Evolutionary conservation across 768 basidiomycete genomes (phyloP), one percentile per base, ranked within the genome.

Genomic region (Mycena sanguinolenta): DNA sequence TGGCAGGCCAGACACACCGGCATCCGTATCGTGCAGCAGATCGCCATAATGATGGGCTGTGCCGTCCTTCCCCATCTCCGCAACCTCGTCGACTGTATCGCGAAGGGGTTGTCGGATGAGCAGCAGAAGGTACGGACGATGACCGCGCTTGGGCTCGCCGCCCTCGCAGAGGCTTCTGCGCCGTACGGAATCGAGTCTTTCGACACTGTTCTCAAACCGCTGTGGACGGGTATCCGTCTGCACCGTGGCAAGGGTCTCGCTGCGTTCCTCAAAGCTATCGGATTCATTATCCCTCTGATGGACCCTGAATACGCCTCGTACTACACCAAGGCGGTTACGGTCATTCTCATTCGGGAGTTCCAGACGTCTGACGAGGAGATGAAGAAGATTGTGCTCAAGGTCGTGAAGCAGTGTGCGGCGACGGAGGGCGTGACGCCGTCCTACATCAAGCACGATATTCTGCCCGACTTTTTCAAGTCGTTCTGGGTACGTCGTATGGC

Each of bases 121-220:
- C 96, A 98, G 81, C 95, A 97, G 80, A 98, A 98, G 77, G 96
- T 98, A 58, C 87, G 95, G 73, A 98, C 96, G 6, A 97, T 97
- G 96, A 97, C 96, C 23, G 96, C 96, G 9, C 83, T 97, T 21
- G 93, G 91, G 19, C 82, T 97, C 23, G 97, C 98, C 66, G 98
- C 97, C 4, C 88, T 99, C 53, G 98, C 98, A 13, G 98, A 99
- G 80, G 97, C 98, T 23, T 90, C 98, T 19, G 97, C 97, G 0
- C 98, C 98, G 0, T 99, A 99, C 78, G 98, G 98, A 86, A 99
- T 99, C 80, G 98, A 99, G 80, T 98, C 97, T 4, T 99, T 99
- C 79, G 98, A 99, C 79, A 93, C 95, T 77, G 98, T 99, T 2
- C 86, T 98, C 76, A 96, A 96, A 82, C 95, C 96, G 14, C 84